phyloP scores from a whole-genome alignment of 106 monocot species.

The Narthecium ossifragum region DNA sequence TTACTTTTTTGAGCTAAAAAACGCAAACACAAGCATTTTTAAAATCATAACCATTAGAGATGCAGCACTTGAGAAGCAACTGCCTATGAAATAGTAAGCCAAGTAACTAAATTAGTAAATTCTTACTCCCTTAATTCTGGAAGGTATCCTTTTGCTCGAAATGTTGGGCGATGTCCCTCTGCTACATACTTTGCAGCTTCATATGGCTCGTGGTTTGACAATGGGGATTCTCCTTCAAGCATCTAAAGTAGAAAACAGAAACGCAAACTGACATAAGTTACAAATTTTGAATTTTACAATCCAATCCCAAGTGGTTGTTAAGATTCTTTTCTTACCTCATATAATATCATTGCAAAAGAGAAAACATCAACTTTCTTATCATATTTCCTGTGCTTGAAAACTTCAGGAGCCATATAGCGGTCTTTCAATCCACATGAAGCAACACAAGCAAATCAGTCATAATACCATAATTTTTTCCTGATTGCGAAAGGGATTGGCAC shows the following conservation, averaged over 20 bases:
- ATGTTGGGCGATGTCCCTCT: conserved; percentile 70
- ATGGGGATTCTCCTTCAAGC: conserved; percentile 93
- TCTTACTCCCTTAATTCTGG: conserved; percentile 78
- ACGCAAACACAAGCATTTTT: too few relatives aligned
- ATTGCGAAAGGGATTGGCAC: conserved; percentile 12
- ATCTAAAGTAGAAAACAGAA: too few relatives aligned
- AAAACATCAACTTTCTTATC: conserved; percentile 99
- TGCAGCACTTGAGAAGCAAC: too few relatives aligned
- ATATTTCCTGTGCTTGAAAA: conserved; percentile 93
- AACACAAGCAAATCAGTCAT: conserved; percentile 3
- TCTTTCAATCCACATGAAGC: conserved; percentile 30
- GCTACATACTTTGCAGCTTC: conserved; percentile 84
- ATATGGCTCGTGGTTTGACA: conserved; percentile 84
- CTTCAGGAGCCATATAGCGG: conserved; percentile 99
- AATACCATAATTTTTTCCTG: not conserved
- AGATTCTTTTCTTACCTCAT: too few relatives aligned
- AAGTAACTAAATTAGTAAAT: not conserved
- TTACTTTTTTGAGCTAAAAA: too few relatives aligned
- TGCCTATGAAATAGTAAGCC: too few relatives aligned
- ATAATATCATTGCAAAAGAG: conserved; percentile 98
- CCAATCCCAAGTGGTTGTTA: too few relatives aligned
- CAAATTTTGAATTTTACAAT: too few relatives aligned
- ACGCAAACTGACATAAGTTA: too few relatives aligned
- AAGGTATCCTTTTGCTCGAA: conserved; percentile 61
- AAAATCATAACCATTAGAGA: too few relatives aligned